Evolutionary conservation across 208 protist genomes (phyloP).

Genomic region (Acanthamoeba lugdunensis): DNA sequence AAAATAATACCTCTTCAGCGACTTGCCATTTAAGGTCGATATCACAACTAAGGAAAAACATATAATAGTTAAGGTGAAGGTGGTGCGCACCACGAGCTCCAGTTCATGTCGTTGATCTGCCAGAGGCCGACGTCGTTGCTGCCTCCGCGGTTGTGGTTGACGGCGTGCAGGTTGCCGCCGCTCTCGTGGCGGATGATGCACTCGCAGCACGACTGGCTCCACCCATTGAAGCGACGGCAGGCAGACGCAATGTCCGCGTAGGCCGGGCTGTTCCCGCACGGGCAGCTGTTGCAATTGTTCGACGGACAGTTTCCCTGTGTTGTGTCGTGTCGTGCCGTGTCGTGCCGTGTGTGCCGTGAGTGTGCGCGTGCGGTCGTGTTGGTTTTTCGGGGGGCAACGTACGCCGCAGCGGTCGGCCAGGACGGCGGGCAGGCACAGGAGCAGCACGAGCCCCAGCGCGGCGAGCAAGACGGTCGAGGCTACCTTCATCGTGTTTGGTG

Average conservation of each 20-base stretch:
- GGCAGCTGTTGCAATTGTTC: slow-evolving; percentile 33
- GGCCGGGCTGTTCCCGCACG: slow-evolving; percentile 21
- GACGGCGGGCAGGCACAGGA: slow-evolving; percentile 1
- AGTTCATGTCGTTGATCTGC: slow-evolving; percentile 77
- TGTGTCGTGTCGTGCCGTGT: background rate
- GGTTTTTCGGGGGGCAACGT: no score
- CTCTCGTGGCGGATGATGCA: slow-evolving; percentile 73
- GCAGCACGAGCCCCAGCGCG: background rate
- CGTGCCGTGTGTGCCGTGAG: background rate
- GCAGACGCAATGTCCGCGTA: slow-evolving; percentile 41
- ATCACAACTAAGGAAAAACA: no score
- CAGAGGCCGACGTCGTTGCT: slow-evolving; percentile 74
- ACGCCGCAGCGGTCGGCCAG: slow-evolving; percentile 25
- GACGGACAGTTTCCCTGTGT: slow-evolving; percentile 66
- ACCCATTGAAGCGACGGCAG: slow-evolving; percentile 68
- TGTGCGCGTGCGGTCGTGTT: no score
- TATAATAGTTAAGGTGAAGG: no score
- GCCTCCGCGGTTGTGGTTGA: slow-evolving; percentile 72
- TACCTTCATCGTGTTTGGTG: no score
- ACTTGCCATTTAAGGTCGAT: no score
- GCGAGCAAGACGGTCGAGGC: background rate
- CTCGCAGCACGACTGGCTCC: slow-evolving; percentile 74
- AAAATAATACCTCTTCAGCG: no score
- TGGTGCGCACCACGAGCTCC: slow-evolving; percentile 30
- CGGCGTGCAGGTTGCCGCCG: slow-evolving; percentile 75